Percentiles rank a stretch among this genome's conserved stretches.
phyloP scores from a whole-genome alignment of 169 alveolate genomes.

The Plasmodium chabaudi region DNA sequence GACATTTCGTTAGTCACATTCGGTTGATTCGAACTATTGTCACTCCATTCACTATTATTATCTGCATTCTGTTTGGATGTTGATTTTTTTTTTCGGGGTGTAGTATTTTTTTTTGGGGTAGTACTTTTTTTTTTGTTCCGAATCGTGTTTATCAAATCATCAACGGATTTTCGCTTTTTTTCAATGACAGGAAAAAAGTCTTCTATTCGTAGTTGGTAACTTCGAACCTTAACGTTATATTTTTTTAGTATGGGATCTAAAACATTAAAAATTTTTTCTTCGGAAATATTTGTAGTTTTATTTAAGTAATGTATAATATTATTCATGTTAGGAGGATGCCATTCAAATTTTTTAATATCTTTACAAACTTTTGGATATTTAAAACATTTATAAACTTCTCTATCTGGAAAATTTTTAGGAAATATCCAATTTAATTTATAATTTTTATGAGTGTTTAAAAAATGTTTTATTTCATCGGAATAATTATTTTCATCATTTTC shows the following conservation, averaged over 20 bases:
- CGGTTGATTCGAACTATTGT: too few species aligned
- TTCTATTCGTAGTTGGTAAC: slow-evolving; percentile 44
- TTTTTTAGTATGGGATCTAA: slow-evolving; percentile 48
- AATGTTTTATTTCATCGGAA: slow-evolving; percentile 76
- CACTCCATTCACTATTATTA: too few species aligned
- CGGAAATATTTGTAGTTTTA: slow-evolving; percentile 40
- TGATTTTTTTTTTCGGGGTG: background rate
- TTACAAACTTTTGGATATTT: slow-evolving; percentile 78
- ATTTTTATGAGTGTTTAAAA: slow-evolving; percentile 81
- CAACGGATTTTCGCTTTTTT: slow-evolving; percentile 42
- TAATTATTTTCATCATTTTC: slow-evolving; percentile 70
- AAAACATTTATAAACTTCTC: slow-evolving; percentile 84
- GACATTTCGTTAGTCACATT: too few species aligned
- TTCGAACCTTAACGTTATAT: slow-evolving; percentile 44
- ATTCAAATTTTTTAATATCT: slow-evolving; percentile 52
- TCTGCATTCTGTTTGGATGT: too few species aligned
- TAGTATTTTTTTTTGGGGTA: background rate
- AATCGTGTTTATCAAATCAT: slow-evolving; percentile 40
- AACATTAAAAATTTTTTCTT: slow-evolving; percentile 57
- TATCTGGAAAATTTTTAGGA: slow-evolving; percentile 83
- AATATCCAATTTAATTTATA: slow-evolving; percentile 84
- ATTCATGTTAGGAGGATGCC: slow-evolving; percentile 46
- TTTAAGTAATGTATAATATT: slow-evolving; percentile 23
- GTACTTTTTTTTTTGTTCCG: slow-evolving; percentile 22
- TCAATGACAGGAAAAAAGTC: slow-evolving; percentile 68